Percentiles rank a stretch among this genome's conserved stretches.
Evolutionary conservation across 352 stramenopile species (phyloP).

Genomic region (Globisporangium solare): DNA sequence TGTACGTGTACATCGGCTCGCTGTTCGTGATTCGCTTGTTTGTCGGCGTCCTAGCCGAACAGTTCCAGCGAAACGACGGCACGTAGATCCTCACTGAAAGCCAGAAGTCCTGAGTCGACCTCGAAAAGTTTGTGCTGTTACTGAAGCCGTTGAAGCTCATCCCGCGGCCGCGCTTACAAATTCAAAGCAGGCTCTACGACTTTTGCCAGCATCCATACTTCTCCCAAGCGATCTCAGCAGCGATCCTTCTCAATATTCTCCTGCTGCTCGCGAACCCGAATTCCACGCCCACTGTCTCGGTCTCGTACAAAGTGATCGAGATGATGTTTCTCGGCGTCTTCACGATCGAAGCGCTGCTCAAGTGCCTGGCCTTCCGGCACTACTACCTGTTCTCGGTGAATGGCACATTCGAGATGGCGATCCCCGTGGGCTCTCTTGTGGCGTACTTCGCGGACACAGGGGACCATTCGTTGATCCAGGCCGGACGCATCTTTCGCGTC

Average conservation of each 20-base stretch:
- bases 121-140: conserved; percentile 75
- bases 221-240: conserved; percentile 36
- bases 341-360: conserved; percentile 45
- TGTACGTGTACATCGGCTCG: conserved; percentile 71
- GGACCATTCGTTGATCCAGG: conserved; percentile 66
- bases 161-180: conserved; percentile 25
- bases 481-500: conserved; percentile 68
- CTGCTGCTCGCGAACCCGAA: conserved; percentile 60
- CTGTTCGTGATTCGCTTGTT: conserved; percentile 80
- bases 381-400: conserved; percentile 54
- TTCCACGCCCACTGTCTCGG: conserved; percentile 14
- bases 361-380: conserved; percentile 54
- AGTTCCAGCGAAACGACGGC: conserved; percentile 82
- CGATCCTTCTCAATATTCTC: conserved; percentile 68
- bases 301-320: conserved; percentile 57
- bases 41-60: conserved; percentile 74
- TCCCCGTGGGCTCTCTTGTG: conserved; percentile 53
- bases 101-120: conserved; percentile 76
- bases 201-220: conserved; percentile 63
- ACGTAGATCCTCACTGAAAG: conserved; percentile 75
- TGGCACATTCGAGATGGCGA: conserved; percentile 59
- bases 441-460: conserved; percentile 60
- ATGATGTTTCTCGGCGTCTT: conserved; percentile 68
- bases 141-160: conserved; percentile 58
- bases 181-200: conserved; percentile 46